phyloP scores from a whole-genome alignment of 1,284 basidiomycete genomes.

The Bondarzewia mesenterica region DNA sequence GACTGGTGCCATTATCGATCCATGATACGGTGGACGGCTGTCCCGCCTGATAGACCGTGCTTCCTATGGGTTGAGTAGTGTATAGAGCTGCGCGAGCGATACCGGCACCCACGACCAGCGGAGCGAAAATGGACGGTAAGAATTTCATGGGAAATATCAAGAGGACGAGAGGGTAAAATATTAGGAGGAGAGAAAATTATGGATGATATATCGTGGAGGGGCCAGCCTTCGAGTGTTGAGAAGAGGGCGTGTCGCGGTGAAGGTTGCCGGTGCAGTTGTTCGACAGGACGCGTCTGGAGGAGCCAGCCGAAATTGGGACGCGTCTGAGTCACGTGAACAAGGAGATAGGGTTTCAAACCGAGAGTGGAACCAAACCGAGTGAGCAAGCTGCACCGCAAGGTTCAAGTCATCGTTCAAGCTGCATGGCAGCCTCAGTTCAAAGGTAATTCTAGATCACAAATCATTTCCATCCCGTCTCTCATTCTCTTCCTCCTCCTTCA shows the following conservation, averaged over 20 bases:
- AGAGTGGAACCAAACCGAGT: constrained; percentile 11
- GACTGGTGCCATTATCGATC: constrained; percentile 35
- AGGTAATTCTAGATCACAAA: constrained; percentile 11
- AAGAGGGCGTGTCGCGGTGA: too few species aligned
- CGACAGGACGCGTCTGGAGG: too few species aligned
- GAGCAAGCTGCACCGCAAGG: constrained; percentile 7
- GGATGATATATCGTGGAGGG: background rate
- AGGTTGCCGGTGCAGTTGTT: too few species aligned
- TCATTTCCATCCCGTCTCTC: constrained; percentile 9
- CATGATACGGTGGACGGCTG: constrained; percentile 32
- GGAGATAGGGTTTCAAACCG: constrained; percentile 1
- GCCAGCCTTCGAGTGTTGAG: background rate
- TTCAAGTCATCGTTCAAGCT: constrained; percentile 11
- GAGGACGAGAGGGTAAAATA: too few species aligned
- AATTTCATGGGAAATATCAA: background rate
- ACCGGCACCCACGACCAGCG: constrained; percentile 5
- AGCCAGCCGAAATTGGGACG: too few species aligned
- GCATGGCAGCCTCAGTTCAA: constrained; percentile 14
- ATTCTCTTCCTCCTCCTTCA: constrained; percentile 8
- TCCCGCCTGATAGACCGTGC: constrained; percentile 35
- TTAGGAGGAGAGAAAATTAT: too few species aligned
- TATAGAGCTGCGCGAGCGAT: constrained; percentile 28
- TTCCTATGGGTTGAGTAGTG: constrained; percentile 38
- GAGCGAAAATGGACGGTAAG: background rate
- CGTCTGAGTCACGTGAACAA: background rate